Evolutionary conservation across 352 stramenopile genomes (phyloP).

Genomic region (Pelagophyceae sp.): DNA sequence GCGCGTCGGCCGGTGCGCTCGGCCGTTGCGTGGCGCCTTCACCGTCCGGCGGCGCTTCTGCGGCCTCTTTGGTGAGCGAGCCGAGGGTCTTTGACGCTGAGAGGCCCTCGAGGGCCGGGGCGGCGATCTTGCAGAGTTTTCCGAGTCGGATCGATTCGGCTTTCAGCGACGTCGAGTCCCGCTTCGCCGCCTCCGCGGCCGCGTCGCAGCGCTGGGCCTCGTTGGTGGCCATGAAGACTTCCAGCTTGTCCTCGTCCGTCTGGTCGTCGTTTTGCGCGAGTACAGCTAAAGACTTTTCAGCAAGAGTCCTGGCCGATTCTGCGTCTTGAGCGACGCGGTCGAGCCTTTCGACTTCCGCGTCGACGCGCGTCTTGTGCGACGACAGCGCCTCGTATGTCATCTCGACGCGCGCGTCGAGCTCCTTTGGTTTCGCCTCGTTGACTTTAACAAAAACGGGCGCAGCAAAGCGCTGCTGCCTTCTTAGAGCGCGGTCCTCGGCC

Average conservation of each 20-base stretch:
- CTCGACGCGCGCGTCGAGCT: not conserved
- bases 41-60: not conserved
- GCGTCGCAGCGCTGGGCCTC: not conserved
- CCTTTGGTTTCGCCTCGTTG: not conserved
- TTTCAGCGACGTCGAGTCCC: not conserved
- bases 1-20: not conserved
- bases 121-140: not conserved
- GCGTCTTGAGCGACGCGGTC: not conserved
- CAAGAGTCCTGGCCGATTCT: not conserved
- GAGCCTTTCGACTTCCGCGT: not conserved
- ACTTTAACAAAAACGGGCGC: too few relatives aligned
- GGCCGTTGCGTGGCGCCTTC: not conserved
- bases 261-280: not conserved
- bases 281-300: too few relatives aligned
- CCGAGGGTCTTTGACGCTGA: not conserved
- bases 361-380: not conserved
- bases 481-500: not conserved
- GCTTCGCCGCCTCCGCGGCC: not conserved
- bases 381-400: slow-evolving; percentile 3
- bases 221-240: slow-evolving; percentile 7
- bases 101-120: slow-evolving; percentile 13
- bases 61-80: not conserved
- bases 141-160: not conserved
- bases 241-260: not conserved
- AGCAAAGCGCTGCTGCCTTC: not conserved